These are phyloP conservation scores for Colletotrichum sp. DNA, from an alignment of 2,329 filamentous ascomycete genomes.

Conservation along the genomic window DNA sequence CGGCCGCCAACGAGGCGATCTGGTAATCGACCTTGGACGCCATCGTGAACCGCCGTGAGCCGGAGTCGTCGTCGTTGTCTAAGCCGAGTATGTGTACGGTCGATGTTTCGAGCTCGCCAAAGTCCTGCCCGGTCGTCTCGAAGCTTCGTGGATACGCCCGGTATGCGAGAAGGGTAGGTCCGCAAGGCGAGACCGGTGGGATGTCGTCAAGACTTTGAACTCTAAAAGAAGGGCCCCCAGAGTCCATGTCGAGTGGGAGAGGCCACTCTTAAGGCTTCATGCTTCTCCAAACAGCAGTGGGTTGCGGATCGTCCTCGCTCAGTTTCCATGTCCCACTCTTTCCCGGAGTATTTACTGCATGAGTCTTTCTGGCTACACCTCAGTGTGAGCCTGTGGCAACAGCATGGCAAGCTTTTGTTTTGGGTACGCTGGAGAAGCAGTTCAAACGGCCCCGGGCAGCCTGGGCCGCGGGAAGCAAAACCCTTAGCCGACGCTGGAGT, in stretches of 20 bases:
- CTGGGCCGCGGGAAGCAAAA: neutral
- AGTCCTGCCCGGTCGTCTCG: neutral
- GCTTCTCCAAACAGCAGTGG: neutral
- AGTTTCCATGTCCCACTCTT: neutral
- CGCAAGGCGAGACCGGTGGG: neutral
- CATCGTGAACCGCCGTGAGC: neutral
- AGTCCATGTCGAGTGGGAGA: neutral
- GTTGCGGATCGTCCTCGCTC: neutral
- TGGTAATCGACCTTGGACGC: conserved; percentile 28
- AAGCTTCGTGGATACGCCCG: neutral
- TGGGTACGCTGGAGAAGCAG: neutral
- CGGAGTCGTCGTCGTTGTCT: neutral
- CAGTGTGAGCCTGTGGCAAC: neutral
- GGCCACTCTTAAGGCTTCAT: neutral
- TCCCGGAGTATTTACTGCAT: neutral
- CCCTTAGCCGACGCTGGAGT: neutral
- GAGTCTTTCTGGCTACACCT: neutral
- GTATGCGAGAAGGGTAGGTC: neutral
- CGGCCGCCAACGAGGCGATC: conserved; percentile 33
- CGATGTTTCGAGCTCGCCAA: neutral
- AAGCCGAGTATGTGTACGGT: neutral
- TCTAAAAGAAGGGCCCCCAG: neutral
- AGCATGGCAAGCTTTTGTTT: neutral
- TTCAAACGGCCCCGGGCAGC: neutral
- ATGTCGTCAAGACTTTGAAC: neutral